phyloP scores from a whole-genome alignment of 257 asterid genomes.

The Nicotiana undulata region DNA sequence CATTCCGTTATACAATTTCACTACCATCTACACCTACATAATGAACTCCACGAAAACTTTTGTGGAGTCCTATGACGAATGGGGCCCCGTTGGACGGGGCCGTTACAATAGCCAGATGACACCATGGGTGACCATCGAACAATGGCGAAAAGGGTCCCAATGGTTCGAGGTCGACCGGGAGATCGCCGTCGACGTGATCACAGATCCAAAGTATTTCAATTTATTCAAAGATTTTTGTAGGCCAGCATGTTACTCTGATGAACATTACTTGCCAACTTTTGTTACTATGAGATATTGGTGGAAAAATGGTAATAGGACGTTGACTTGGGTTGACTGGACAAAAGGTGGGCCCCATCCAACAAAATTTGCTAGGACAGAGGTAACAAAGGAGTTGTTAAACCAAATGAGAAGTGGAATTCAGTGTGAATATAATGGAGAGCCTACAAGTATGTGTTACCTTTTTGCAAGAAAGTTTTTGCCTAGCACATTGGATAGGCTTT shows the following conservation, averaged over 20 bases:
- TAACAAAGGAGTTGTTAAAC: slow-evolving; percentile 31
- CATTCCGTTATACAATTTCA: slow-evolving; percentile 64
- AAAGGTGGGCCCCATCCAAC: slow-evolving; percentile 75
- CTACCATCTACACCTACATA: slow-evolving; percentile 41
- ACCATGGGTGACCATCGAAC: slow-evolving; percentile 29
- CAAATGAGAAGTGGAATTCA: slow-evolving; percentile 28
- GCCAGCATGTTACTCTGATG: slow-evolving; percentile 75
- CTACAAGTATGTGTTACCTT: slow-evolving; percentile 46
- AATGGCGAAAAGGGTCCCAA: slow-evolving; percentile 79
- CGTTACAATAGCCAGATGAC: slow-evolving; percentile 49
- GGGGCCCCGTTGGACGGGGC: slow-evolving; percentile 62
- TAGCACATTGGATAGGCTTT: slow-evolving; percentile 42
- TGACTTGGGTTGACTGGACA: slow-evolving; percentile 94
- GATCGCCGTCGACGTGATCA: slow-evolving; percentile 38
- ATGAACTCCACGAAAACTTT: slow-evolving; percentile 38
- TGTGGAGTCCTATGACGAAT: slow-evolving; percentile 49
- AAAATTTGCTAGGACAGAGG: slow-evolving; percentile 34
- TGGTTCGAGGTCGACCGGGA: slow-evolving; percentile 67
- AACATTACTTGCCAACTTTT: slow-evolving; percentile 64
- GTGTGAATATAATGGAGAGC: slow-evolving; percentile 55
- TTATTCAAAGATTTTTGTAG: slow-evolving; percentile 39
- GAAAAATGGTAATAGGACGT: slow-evolving; percentile 44
- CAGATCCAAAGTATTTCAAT: slow-evolving; percentile 27
- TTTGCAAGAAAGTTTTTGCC: slow-evolving; percentile 72
- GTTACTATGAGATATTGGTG: slow-evolving; percentile 30